Percentiles rank a stretch among this genome's conserved stretches.
These are phyloP conservation scores for Clitocybe nebularis DNA, from an alignment of 1,284 basidiomycete genomes.

Conservation along the genomic window DNA sequence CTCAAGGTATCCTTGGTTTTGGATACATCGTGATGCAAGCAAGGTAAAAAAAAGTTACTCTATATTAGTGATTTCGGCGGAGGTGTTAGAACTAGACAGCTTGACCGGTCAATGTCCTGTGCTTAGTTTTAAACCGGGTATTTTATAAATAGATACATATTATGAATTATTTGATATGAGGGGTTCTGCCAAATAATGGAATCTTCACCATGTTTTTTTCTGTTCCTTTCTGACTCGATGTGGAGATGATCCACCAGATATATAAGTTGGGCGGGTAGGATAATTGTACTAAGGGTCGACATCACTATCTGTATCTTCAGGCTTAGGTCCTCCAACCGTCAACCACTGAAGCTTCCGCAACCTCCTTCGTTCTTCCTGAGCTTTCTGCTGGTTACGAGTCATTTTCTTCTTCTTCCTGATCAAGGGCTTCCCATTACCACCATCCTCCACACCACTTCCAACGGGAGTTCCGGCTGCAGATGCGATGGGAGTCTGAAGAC, in stretches of 20 bases:
- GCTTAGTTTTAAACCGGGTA: neutral
- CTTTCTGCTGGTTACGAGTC: slow-evolving; percentile 90
- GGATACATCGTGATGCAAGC: too few relatives aligned
- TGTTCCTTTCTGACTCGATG: too few relatives aligned
- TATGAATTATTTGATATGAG: neutral
- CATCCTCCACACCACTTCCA: slow-evolving; percentile 68
- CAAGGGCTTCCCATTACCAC: slow-evolving; percentile 33
- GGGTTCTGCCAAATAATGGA: neutral
- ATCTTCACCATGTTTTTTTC: neutral
- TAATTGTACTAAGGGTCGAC: slow-evolving; percentile 4
- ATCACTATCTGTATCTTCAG: slow-evolving; percentile 77
- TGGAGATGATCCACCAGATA: too few relatives aligned
- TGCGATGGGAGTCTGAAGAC: slow-evolving; percentile 59
- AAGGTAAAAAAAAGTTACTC: too few relatives aligned
- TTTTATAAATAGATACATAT: neutral
- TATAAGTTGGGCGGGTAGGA: neutral
- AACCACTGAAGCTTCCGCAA: slow-evolving; percentile 84
- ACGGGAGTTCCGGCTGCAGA: slow-evolving; percentile 66
- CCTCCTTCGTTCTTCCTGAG: slow-evolving; percentile 77
- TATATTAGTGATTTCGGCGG: too few relatives aligned
- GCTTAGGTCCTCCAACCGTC: slow-evolving; percentile 73
- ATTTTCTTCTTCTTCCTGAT: slow-evolving; percentile 87
- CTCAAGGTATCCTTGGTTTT: too few relatives aligned
- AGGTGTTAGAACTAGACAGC: too few relatives aligned
- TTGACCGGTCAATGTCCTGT: too few relatives aligned